Base-by-base conservation (phyloP, 805 yeast genomes). In the Tetrapisispora nanseiensis region DNA sequence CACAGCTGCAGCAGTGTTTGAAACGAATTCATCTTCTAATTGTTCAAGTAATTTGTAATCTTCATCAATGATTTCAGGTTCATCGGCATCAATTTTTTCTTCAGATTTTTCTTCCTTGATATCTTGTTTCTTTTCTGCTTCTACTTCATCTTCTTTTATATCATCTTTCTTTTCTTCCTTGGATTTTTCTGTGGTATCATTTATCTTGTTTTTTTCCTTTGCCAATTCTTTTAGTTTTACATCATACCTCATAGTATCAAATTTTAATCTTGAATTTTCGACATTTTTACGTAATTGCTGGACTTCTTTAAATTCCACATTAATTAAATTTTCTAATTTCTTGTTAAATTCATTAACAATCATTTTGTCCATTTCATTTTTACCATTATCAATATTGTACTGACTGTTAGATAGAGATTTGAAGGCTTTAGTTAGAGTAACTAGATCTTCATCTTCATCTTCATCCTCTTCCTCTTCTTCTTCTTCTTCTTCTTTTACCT, bases 1-100 rank as follows among this genome's bases (percentile, higher is more conserved):
- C n/a, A 82, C 92, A 0, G 95, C 92, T 22, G 72, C 66, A 44
- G 82, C 81, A 4, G 87, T 83, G 21, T 86, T 85, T 50, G 79
- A 75, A 28, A 84, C 92, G 49, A 84, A 74, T 47, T 82, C 90
- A 57, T 84, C 95, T 61, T 84, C 95, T 49, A 78, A 70, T 33
- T 66, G 68, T 41, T 76, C 82, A 18, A 76, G 59, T 34, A 72
- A 62, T 33, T 69, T 70, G 28, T 51, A 57, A 33, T 67, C 67
- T 32, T 65, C 69, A 23, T 40, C 32, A n/a, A 29, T 19, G 10
- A 29, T 29, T 29, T 29, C 32, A n/a, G 32, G 32, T 29, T 29
- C 32, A 29, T 29, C 32, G 8, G 4, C 19, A n/a, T 29, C 32
- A 29, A 9, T n/a, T 6, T 29, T 29, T n/a, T 29, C 41, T 27